phyloP scores from a whole-genome alignment of 257 asterid genomes.

The Solanum paucissectum region DNA sequence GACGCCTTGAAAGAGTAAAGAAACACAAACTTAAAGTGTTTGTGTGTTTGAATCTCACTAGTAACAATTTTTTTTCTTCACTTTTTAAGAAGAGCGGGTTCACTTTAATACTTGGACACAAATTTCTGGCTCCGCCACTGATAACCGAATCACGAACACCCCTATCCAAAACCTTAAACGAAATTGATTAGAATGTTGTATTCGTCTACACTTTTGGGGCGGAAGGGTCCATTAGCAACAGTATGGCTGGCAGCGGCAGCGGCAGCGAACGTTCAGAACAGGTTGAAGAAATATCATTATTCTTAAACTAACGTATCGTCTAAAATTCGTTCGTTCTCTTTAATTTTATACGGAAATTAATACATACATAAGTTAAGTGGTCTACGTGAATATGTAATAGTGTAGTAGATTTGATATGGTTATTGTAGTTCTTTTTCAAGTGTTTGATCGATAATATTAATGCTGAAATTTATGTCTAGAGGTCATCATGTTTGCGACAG shows the following conservation, averaged over 20 bases:
- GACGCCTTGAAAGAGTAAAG: no score
- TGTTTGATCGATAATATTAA: neutral
- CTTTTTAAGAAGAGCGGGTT: no score
- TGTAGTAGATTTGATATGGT: neutral
- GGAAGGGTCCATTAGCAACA: no score
- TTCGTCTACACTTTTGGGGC: no score
- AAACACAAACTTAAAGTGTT: no score
- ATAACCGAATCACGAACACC: no score
- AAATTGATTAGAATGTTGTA: neutral
- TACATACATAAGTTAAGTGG: neutral
- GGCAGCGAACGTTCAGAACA: conserved; percentile 76
- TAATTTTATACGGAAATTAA: no score
- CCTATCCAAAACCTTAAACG: no score
- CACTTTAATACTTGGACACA: no score
- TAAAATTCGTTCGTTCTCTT: conserved; percentile 39
- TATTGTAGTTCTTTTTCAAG: neutral
- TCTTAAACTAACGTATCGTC: conserved; percentile 41
- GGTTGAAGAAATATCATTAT: conserved; percentile 57
- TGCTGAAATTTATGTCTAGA: conserved; percentile 29
- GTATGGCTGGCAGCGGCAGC: conserved; percentile 73
- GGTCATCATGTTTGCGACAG: conserved; percentile 53
- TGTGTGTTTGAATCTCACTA: no score
- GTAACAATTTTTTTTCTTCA: no score
- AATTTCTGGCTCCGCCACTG: no score
- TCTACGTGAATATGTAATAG: neutral